These are phyloP conservation scores for Fusarium aywerte DNA, from an alignment of 2,329 filamentous ascomycete genomes.

Conservation along the genomic window DNA sequence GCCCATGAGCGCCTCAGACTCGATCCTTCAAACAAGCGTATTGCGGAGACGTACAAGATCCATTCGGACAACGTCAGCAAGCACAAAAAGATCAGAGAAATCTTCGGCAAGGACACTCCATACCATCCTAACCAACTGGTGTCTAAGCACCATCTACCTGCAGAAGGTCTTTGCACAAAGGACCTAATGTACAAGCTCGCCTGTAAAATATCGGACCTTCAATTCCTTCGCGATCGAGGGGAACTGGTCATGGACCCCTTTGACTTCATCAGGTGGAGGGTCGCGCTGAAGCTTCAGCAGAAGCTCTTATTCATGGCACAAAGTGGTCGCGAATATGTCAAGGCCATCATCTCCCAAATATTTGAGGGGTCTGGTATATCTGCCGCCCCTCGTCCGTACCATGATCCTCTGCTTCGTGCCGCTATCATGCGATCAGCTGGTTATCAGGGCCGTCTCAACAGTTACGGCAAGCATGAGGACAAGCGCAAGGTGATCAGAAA, in stretches of 20 bases:
- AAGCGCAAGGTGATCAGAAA: neutral
- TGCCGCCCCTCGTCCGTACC: constrained; percentile 20
- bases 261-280: constrained; percentile 54
- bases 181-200: constrained; percentile 52
- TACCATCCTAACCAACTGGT: constrained; percentile 55
- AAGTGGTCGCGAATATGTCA: constrained; percentile 11
- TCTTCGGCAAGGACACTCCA: constrained; percentile 46
- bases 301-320: neutral
- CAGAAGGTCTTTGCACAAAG: constrained; percentile 48
- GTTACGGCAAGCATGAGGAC: constrained; percentile 31
- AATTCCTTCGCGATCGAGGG: constrained; percentile 37
- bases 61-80: constrained; percentile 50
- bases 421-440: constrained; percentile 47
- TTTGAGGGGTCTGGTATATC: constrained; percentile 11
- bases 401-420: constrained; percentile 46
- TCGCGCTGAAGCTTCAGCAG: constrained; percentile 32
- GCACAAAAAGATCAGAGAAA: constrained; percentile 49
- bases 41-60: constrained; percentile 35
- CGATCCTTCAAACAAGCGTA: constrained; percentile 17
- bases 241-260: constrained; percentile 52
- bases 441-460: constrained; percentile 34
- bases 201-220: constrained; percentile 49
- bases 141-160: constrained; percentile 48
- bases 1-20: neutral
- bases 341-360: constrained; percentile 14